A percentile compares a stretch with the other conserved stretches of the same genome.
Conservation (phyloP, 768 basidiomycete genomes). For the Suillus sp. region DNA sequence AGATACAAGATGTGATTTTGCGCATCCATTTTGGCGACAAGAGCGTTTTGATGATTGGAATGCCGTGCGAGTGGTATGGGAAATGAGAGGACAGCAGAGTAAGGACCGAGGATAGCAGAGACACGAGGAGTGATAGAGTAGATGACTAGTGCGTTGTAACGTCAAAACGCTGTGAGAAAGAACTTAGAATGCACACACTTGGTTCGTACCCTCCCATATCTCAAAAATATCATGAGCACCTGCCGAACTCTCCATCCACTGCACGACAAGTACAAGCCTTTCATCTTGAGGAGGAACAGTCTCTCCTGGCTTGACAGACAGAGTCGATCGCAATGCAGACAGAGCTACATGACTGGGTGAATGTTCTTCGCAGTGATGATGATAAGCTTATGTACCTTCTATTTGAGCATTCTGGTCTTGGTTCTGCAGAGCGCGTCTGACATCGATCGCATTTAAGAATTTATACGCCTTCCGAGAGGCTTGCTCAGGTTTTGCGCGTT, state of each 20-base stretch:
- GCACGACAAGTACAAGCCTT: constrained; percentile 57
- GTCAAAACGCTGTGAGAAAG: background rate
- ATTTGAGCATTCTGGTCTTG: constrained; percentile 21
- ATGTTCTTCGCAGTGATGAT: background rate
- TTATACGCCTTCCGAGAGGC: constrained; percentile 14
- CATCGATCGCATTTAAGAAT: constrained; percentile 27
- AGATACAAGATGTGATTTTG: constrained; percentile 62
- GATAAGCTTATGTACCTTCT: constrained; percentile 24
- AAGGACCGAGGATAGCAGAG: constrained; percentile 61
- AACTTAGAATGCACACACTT: constrained; percentile 40
- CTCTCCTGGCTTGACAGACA: constrained; percentile 56
- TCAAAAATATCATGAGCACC: constrained; percentile 63
- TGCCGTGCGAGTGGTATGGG: constrained; percentile 62
- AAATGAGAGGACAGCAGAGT: constrained; percentile 68
- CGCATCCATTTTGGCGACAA: constrained; percentile 58
- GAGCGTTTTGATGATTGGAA: constrained; percentile 61
- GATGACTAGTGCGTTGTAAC: constrained; percentile 37
- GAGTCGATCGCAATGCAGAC: constrained; percentile 60
- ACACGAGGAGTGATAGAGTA: constrained; percentile 46
- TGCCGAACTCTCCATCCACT: constrained; percentile 61
- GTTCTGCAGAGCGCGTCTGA: constrained; percentile 22
- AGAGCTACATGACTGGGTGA: constrained; percentile 37
- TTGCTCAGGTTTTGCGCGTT: constrained; percentile 27
- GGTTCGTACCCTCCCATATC: constrained; percentile 57
- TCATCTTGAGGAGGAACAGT: constrained; percentile 56